Percentiles rank a stretch among this genome's conserved stretches.
phyloP scores from a whole-genome alignment of 2,329 filamentous ascomycete species.

The Pleomassaria siparia region DNA sequence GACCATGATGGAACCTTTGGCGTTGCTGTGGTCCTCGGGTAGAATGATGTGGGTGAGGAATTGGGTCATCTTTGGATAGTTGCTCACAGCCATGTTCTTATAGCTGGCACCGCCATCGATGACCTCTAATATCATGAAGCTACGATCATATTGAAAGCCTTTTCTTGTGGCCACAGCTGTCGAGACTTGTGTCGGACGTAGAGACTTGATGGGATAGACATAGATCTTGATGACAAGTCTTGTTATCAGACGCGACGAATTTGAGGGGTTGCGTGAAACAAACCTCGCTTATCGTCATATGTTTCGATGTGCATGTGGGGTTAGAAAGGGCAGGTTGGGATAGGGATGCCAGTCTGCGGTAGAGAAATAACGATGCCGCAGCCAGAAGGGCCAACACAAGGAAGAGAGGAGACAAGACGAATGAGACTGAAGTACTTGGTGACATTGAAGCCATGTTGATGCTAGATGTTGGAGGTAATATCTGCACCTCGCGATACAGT shows the following conservation, averaged over 20 bases:
- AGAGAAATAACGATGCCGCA: not conserved
- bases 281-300: slow-evolving; percentile 12
- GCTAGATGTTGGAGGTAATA: too few relatives aligned
- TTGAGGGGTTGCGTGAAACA: not conserved
- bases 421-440: not conserved
- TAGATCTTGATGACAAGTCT: slow-evolving; percentile 39
- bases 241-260: not conserved
- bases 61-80: slow-evolving; percentile 44
- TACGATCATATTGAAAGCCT: slow-evolving; percentile 50
- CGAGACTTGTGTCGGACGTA: slow-evolving; percentile 43
- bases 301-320: not conserved
- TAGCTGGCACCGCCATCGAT: slow-evolving; percentile 29
- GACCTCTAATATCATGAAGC: slow-evolving; percentile 46
- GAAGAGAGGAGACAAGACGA: not conserved
- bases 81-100: slow-evolving; percentile 47
- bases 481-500: too few relatives aligned
- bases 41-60: slow-evolving; percentile 44
- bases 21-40: slow-evolving; percentile 27
- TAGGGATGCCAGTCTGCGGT: not conserved
- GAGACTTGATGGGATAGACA: slow-evolving; percentile 52
- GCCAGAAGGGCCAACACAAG: not conserved
- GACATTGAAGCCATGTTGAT: not conserved
- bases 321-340: not conserved
- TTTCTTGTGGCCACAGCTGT: slow-evolving; percentile 45
- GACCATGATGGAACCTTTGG: slow-evolving; percentile 40